Percentiles rank a stretch among this genome's conserved stretches.
Evolutionary conservation across 2,329 filamentous ascomycete genomes (phyloP).

Genomic region (Daldinia eschscholtzii): DNA sequence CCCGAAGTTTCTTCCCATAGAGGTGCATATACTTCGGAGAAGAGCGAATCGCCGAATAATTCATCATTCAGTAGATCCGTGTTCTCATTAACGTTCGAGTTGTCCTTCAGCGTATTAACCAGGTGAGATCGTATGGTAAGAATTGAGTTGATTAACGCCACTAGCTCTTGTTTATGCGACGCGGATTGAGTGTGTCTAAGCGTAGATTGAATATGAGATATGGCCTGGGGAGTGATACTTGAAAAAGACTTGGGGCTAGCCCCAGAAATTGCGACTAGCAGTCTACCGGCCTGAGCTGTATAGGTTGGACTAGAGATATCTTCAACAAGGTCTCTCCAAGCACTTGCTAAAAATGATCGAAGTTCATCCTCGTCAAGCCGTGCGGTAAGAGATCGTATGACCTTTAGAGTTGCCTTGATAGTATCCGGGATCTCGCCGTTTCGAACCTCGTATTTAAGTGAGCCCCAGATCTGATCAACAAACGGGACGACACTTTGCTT

Average conservation of each 20-base stretch:
- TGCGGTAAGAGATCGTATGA: conserved; percentile 63
- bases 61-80: conserved; percentile 45
- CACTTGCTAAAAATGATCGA: conserved; percentile 60
- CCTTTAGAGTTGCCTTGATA: conserved; percentile 67
- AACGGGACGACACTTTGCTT: conserved; percentile 63
- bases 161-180: conserved; percentile 64
- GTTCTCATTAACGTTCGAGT: conserved; percentile 8
- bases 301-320: conserved; percentile 68
- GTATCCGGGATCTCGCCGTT: conserved; percentile 71
- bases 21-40: conserved; percentile 47
- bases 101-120: conserved; percentile 29
- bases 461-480: conserved; percentile 66
- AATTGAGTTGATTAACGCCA: conserved; percentile 65
- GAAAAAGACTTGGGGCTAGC: conserved; percentile 63
- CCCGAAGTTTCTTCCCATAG: conserved; percentile 46
- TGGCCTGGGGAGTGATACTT: conserved; percentile 60
- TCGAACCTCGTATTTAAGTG: conserved; percentile 73
- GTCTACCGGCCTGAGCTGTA: conserved; percentile 64
- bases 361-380: conserved; percentile 61
- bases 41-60: conserved; percentile 51
- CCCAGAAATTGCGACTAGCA: conserved; percentile 65
- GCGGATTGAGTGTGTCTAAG: conserved; percentile 64
- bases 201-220: conserved; percentile 63
- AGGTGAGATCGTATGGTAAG: conserved; percentile 53
- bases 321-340: conserved; percentile 66